These are phyloP conservation scores for Alternaria ventricosa DNA, from an alignment of 2,329 filamentous ascomycete genomes.

Conservation along the genomic window DNA sequence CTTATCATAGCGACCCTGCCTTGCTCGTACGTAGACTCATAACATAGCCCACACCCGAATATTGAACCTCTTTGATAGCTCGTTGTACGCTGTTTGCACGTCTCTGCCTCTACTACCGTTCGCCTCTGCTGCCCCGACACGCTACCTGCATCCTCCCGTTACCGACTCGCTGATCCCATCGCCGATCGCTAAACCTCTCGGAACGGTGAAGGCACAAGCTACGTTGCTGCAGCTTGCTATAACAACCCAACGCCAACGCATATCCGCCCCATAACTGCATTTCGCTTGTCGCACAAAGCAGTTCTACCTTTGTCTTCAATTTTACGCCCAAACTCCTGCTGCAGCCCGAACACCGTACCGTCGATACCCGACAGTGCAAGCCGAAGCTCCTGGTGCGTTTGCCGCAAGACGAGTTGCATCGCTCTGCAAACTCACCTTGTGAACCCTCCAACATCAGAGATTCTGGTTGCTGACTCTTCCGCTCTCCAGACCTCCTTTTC, in stretches of 20 bases:
- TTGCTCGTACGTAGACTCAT: not conserved
- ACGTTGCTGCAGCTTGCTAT: conserved; percentile 42
- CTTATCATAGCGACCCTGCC: conserved; percentile 21
- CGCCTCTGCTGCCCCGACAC: conserved; percentile 10
- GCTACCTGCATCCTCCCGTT: conserved; percentile 25
- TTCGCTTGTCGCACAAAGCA: conserved; percentile 25
- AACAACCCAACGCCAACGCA: conserved; percentile 24
- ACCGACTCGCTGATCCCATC: conserved; percentile 41
- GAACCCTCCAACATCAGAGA: not conserved
- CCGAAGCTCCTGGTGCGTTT: conserved; percentile 13
- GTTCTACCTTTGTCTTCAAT: conserved; percentile 26
- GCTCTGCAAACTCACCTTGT: not conserved
- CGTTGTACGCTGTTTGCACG: not conserved
- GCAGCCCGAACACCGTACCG: not conserved
- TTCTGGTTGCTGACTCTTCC: not conserved
- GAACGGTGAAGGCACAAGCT: conserved; percentile 32
- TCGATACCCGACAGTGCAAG: conserved; percentile 2
- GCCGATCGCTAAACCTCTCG: conserved; percentile 39
- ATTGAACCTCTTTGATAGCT: not conserved
- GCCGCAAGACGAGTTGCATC: not conserved
- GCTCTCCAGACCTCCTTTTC: not conserved
- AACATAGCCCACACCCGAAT: conserved; percentile 11
- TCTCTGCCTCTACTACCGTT: not conserved
- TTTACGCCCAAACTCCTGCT: conserved; percentile 1
- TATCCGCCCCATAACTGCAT: conserved; percentile 22